These are phyloP conservation scores for Colletotrichum graminicola DNA, from an alignment of 2,329 filamentous ascomycete species.

Conservation along the genomic window DNA sequence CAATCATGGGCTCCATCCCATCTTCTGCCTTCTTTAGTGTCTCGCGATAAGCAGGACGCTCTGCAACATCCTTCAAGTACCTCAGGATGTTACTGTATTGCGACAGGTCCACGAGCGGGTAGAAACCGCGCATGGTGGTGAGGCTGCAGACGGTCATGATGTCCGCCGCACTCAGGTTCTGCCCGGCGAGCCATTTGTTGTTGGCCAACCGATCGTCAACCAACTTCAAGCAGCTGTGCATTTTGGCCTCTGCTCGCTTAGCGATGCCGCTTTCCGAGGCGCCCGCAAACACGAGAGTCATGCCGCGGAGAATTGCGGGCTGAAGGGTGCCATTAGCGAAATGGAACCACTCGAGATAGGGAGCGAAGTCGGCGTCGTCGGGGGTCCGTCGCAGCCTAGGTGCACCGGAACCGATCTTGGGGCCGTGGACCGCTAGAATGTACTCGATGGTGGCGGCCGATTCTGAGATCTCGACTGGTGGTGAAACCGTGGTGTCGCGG, in stretches of 20 bases:
- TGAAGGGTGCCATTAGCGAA: slow-evolving; percentile 63
- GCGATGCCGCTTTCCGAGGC: slow-evolving; percentile 45
- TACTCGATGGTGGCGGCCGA: slow-evolving; percentile 72
- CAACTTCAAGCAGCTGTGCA: slow-evolving; percentile 44
- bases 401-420: slow-evolving; percentile 43
- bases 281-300: slow-evolving; percentile 47
- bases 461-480: slow-evolving; percentile 61
- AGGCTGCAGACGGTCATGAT: slow-evolving; percentile 72
- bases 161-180: slow-evolving; percentile 74
- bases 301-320: slow-evolving; percentile 52
- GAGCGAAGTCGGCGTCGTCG: slow-evolving; percentile 62
- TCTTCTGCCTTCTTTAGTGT: slow-evolving; percentile 65
- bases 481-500: slow-evolving; percentile 64
- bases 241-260: slow-evolving; percentile 11
- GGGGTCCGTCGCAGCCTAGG: slow-evolving; percentile 60
- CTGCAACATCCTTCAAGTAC: slow-evolving; percentile 59
- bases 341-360: slow-evolving; percentile 76
- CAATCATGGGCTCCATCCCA: slow-evolving; percentile 51
- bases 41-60: slow-evolving; percentile 59
- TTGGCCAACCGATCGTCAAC: slow-evolving; percentile 62
- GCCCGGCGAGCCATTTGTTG: slow-evolving; percentile 69
- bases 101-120: slow-evolving; percentile 54
- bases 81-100: slow-evolving; percentile 57
- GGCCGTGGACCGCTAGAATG: slow-evolving; percentile 66
- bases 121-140: slow-evolving; percentile 71